These are phyloP conservation scores for Trichosporon sp. DNA, from an alignment of 1,284 basidiomycete genomes.

Conservation along the genomic window DNA sequence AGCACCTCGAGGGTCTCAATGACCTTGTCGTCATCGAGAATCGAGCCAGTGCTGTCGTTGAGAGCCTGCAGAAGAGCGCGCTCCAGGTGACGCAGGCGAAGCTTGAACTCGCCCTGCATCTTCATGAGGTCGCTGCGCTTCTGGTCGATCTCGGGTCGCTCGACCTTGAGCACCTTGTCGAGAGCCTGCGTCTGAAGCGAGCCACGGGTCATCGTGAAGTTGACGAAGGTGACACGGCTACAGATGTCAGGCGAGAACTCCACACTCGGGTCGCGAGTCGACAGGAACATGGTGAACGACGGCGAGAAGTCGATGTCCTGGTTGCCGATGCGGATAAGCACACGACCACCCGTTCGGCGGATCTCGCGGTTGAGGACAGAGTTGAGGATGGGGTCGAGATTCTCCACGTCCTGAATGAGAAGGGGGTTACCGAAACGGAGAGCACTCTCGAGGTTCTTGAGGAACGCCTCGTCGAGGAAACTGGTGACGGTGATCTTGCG, in stretches of 20 bases:
- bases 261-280: constrained; percentile 92
- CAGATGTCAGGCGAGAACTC: constrained; percentile 98
- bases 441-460: constrained; percentile 97
- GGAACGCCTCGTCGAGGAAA: constrained; percentile 97
- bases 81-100: constrained; percentile 87
- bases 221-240: constrained; percentile 97
- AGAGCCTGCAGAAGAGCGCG: constrained; percentile 89
- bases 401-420: constrained; percentile 95
- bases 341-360: constrained; percentile 88
- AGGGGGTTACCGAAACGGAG: constrained; percentile 97
- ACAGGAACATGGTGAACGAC: constrained; percentile 97
- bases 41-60: constrained; percentile 95
- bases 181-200: constrained; percentile 97
- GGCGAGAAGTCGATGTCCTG: constrained; percentile 99
- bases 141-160: constrained; percentile 92
- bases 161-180: constrained; percentile 93
- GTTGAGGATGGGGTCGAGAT: constrained; percentile 95
- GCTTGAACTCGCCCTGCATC: constrained; percentile 94
- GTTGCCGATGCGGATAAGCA: constrained; percentile 93
- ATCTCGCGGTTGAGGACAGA: constrained; percentile 97
- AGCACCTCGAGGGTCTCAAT: constrained; percentile 94
- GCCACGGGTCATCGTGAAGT: constrained; percentile 99
- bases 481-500: constrained; percentile 97
- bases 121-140: constrained; percentile 98
- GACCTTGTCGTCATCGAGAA: constrained; percentile 98